These are phyloP conservation scores for Termitomyces eurrhizus DNA, from an alignment of 768 basidiomycete species.

Conservation along the genomic window DNA sequence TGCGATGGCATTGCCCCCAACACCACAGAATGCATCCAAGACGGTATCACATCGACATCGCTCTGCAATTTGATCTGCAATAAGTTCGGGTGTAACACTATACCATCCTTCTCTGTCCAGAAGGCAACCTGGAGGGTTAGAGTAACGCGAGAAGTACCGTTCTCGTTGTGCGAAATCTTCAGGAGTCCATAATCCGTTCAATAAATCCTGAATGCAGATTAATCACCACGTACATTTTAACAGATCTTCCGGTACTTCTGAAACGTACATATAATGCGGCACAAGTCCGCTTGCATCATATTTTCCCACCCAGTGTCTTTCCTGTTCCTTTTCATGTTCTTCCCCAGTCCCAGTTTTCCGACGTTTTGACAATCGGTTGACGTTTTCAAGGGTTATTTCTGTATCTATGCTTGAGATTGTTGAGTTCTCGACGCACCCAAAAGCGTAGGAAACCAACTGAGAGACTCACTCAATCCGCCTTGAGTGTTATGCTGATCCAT, in stretches of 20 bases:
- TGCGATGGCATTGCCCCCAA: constrained; percentile 96
- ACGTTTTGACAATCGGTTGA: constrained; percentile 30
- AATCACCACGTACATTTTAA: constrained; percentile 67
- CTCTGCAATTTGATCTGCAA: constrained; percentile 93
- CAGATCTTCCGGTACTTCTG: constrained; percentile 73
- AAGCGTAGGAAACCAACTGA: constrained; percentile 34
- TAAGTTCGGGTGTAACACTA: constrained; percentile 88
- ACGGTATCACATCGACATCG: constrained; percentile 82
- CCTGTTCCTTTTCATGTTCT: constrained; percentile 14
- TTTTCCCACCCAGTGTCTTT: constrained; percentile 29
- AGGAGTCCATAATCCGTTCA: not conserved
- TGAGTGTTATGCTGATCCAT: constrained; percentile 30
- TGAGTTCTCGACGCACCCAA: constrained; percentile 19
- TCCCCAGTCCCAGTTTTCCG: constrained; percentile 22
- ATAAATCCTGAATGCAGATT: not conserved
- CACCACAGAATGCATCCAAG: constrained; percentile 95
- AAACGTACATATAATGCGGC: constrained; percentile 56
- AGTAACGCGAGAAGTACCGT: constrained; percentile 77
- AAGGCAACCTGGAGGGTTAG: constrained; percentile 66
- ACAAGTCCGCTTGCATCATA: constrained; percentile 76
- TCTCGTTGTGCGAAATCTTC: constrained; percentile 85
- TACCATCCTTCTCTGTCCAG: constrained; percentile 98
- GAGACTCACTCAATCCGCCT: constrained; percentile 40
- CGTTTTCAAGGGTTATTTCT: not conserved
- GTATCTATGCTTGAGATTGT: not conserved